Conservation (phyloP, 2,329 filamentous ascomycete genomes). For the Blumeria graminis region DNA sequence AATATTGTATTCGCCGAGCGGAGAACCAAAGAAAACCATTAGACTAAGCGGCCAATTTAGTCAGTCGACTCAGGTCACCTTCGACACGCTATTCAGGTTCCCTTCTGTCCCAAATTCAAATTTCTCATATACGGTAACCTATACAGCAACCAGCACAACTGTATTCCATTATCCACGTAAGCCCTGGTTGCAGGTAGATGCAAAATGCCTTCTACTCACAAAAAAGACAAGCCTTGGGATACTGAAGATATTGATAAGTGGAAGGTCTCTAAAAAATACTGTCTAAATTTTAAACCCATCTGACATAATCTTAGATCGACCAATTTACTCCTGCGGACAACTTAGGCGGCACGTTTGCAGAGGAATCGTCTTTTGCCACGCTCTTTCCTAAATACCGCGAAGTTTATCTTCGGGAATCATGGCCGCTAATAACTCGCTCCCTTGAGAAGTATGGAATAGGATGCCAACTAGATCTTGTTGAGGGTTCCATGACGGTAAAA, state of each 20-base stretch:
- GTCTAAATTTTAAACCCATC: neutral
- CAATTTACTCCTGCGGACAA: slow-evolving; percentile 74
- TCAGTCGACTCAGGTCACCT: no score
- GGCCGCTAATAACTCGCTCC: slow-evolving; percentile 71
- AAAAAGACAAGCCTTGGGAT: slow-evolving; percentile 83
- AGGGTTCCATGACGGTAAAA: slow-evolving; percentile 91
- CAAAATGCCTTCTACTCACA: slow-evolving; percentile 66
- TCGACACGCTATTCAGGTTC: no score
- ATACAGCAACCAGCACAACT: no score
- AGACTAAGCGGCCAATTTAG: no score
- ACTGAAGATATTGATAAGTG: slow-evolving; percentile 95
- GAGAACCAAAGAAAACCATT: no score
- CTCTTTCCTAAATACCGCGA: slow-evolving; percentile 95
- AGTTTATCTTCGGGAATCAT: slow-evolving; percentile 74
- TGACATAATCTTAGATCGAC: slow-evolving; percentile 32
- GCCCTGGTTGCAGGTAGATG: no score
- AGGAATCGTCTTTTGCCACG: slow-evolving; percentile 74
- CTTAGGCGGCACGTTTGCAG: slow-evolving; percentile 58
- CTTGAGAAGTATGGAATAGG: slow-evolving; percentile 75
- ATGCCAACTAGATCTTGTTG: slow-evolving; percentile 79
- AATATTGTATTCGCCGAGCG: no score
- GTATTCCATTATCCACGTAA: no score
- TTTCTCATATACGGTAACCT: no score
- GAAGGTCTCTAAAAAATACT: slow-evolving; percentile 29
- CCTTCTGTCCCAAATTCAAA: no score